Evolutionary conservation across 768 basidiomycete genomes (phyloP).

Genomic region (Boletus rubescentipes): DNA sequence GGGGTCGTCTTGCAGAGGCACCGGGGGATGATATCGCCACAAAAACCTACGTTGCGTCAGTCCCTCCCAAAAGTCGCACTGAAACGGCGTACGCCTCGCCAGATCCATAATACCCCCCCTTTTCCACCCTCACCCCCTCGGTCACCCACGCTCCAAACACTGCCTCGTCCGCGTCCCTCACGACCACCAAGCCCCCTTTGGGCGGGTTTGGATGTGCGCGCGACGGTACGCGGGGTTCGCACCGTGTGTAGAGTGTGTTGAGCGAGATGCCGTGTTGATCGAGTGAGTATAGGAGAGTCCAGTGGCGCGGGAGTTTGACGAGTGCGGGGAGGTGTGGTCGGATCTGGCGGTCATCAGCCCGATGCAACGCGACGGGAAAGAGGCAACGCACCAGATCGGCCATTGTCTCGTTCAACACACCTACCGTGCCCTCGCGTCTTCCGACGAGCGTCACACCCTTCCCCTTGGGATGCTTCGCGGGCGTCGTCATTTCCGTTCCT

Average conservation of each 20-base stretch:
- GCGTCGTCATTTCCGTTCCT: constrained; percentile 28
- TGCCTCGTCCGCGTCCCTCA: constrained; percentile 61
- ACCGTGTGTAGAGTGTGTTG: constrained; percentile 77
- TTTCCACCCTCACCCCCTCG: constrained; percentile 58
- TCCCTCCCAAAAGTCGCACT: not conserved
- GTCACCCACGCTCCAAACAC: constrained; percentile 85
- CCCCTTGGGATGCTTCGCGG: constrained; percentile 28
- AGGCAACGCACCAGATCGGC: constrained; percentile 55
- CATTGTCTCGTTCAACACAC: constrained; percentile 51
- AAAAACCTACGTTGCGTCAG: constrained; percentile 56
- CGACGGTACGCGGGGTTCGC: constrained; percentile 40
- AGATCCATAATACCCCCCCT: constrained; percentile 76
- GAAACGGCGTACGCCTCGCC: constrained; percentile 60
- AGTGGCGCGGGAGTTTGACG: constrained; percentile 62
- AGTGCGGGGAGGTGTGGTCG: constrained; percentile 73
- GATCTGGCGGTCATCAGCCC: constrained; percentile 44
- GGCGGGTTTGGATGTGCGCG: constrained; percentile 24
- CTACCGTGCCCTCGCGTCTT: constrained; percentile 51
- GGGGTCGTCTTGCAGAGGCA: too few relatives aligned
- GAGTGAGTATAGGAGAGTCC: constrained; percentile 84
- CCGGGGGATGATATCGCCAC: constrained; percentile 55
- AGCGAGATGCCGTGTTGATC: constrained; percentile 96
- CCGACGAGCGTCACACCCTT: constrained; percentile 53
- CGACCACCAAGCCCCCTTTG: constrained; percentile 56
- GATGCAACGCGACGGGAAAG: too few relatives aligned